A percentile compares a stretch with the other conserved stretches of the same genome.
phyloP scores from a whole-genome alignment of 257 asterid genomes.

The Echium plantagineum region DNA sequence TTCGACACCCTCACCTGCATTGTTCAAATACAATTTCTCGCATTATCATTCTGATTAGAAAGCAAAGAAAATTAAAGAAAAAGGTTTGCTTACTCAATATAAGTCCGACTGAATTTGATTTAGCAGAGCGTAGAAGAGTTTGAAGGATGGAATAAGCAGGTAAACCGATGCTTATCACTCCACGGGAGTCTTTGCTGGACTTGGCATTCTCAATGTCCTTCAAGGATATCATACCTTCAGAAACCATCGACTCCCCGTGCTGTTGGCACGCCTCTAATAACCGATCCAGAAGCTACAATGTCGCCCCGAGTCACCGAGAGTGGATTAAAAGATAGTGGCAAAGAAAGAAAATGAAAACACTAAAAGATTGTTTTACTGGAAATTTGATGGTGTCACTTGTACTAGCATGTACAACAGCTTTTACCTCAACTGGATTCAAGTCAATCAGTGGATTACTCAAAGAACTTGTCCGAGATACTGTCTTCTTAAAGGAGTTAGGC shows the following conservation, averaged over 20 bases:
- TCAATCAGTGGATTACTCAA: slow-evolving; percentile 46
- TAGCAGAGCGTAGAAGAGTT: slow-evolving; percentile 57
- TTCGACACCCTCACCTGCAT: slow-evolving; percentile 53
- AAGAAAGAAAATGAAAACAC: neutral
- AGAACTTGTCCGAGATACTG: slow-evolving; percentile 44
- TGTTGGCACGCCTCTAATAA: slow-evolving; percentile 56
- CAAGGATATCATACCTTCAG: slow-evolving; percentile 51
- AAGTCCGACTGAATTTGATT: slow-evolving; percentile 52
- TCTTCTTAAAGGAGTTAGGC: slow-evolving; percentile 36
- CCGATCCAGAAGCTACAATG: slow-evolving; percentile 47
- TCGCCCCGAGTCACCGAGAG: neutral
- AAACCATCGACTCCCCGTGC: slow-evolving; percentile 50
- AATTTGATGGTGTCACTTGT: neutral
- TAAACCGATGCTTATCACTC: slow-evolving; percentile 53
- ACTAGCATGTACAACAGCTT: slow-evolving; percentile 2
- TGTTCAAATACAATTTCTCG: neutral
- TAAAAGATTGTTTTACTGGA: neutral
- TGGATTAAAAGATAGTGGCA: neutral
- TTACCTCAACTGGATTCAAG: slow-evolving; percentile 78
- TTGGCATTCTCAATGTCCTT: slow-evolving; percentile 75
- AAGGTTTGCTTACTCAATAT: slow-evolving; percentile 41
- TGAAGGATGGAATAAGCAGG: slow-evolving; percentile 83
- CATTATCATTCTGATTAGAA: neutral
- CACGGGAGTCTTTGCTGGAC: slow-evolving; percentile 38
- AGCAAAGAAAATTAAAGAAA: neutral